Evolutionary conservation across 2,329 filamentous ascomycete species (phyloP).

Genomic region (Graphiopsis chlorocephala): DNA sequence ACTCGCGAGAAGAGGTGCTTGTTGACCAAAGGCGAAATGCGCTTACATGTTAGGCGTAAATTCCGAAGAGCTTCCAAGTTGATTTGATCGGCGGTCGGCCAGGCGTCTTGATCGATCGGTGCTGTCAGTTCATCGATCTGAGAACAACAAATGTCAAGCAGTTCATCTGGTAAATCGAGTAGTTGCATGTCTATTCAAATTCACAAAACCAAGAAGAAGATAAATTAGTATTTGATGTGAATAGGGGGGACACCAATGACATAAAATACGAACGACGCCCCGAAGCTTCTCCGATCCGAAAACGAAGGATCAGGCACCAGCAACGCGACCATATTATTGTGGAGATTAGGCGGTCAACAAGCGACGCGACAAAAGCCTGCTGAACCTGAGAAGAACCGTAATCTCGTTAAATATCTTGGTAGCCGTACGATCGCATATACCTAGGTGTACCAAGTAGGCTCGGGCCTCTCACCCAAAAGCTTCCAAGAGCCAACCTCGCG

Average conservation of each 20-base stretch:
- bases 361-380: not conserved
- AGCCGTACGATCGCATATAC: not conserved
- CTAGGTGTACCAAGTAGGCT: slow-evolving; percentile 62
- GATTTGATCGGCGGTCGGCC: not conserved
- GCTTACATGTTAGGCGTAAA: slow-evolving; percentile 4
- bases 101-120: not conserved
- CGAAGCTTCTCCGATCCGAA: not conserved
- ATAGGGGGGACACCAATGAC: not conserved
- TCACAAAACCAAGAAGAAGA: not conserved
- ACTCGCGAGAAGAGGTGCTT: not conserved
- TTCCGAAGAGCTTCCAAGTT: not conserved
- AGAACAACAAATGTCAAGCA: not conserved
- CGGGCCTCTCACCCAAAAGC: slow-evolving; percentile 56
- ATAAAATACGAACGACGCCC: not conserved
- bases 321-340: not conserved
- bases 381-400: not conserved
- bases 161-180: not conserved
- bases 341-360: not conserved
- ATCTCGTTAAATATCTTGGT: not conserved
- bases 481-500: slow-evolving; percentile 59
- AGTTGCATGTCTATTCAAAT: not conserved
- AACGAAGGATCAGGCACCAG: not conserved
- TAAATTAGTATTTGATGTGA: not conserved
- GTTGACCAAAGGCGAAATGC: not conserved
- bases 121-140: not conserved